These are phyloP conservation scores for Candida neerlandica DNA, from an alignment of 1,139 yeast species.

Conservation along the genomic window DNA sequence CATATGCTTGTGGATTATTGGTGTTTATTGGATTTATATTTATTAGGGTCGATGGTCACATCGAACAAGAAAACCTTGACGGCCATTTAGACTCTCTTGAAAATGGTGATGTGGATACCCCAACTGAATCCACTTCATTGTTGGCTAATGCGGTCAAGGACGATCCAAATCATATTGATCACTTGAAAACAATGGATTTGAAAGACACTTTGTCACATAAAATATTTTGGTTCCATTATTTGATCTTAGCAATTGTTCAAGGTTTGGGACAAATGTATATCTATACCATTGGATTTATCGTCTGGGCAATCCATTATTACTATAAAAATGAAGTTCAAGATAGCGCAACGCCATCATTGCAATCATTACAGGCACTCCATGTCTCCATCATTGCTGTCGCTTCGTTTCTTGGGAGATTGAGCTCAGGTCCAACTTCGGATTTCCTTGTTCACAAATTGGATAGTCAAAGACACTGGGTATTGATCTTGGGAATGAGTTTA, in stretches of 20 bases:
- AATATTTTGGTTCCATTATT: conserved; percentile 50
- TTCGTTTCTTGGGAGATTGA: conserved; percentile 67
- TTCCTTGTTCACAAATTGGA: conserved; percentile 50
- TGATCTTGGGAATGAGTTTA: conserved; percentile 51
- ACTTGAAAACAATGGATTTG: conserved; percentile 20
- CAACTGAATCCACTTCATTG: conserved; percentile 10
- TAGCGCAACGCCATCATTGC: conserved; percentile 23
- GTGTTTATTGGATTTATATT: conserved; percentile 32
- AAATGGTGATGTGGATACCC: conserved; percentile 16
- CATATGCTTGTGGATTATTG: conserved; percentile 28
- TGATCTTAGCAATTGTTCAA: conserved; percentile 62
- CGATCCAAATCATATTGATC: conserved; percentile 4
- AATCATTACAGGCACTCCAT: conserved; percentile 63
- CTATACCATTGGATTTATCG: conserved; percentile 71
- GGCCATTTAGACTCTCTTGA: conserved; percentile 6
- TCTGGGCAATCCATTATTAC: conserved; percentile 49
- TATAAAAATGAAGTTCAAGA: conserved; percentile 25
- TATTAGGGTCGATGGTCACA: conserved; percentile 33
- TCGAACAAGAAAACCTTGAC: conserved; percentile 15
- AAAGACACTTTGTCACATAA: conserved; percentile 26
- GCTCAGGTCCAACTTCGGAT: conserved; percentile 73
- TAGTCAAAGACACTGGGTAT: conserved; percentile 70
- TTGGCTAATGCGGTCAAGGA: conserved; percentile 10
- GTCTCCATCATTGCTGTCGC: conserved; percentile 70
- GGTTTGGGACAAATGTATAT: conserved; percentile 82